Evolutionary conservation across 2,329 filamentous ascomycete genomes (phyloP).

Genomic region (Beauveria sp.): DNA sequence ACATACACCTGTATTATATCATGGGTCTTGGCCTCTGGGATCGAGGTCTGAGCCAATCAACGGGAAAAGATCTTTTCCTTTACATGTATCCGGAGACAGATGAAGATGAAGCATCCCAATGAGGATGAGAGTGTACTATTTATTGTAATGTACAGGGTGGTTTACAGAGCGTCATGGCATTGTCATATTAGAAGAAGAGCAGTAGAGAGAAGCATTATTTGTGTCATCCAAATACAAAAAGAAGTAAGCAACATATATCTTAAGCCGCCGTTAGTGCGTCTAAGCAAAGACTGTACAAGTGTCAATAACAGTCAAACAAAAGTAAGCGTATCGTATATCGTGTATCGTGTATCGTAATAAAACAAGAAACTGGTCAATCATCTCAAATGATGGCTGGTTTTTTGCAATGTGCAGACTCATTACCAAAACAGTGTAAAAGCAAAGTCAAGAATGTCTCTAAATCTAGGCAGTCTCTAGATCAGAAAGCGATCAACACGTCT

Average conservation of each 20-base stretch:
- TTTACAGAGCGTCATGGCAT: slow-evolving; percentile 6
- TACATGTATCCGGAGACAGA: background rate
- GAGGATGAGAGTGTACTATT: slow-evolving; percentile 2
- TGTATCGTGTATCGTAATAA: background rate
- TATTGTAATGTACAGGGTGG: background rate
- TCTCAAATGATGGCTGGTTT: background rate
- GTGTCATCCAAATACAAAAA: too few species aligned
- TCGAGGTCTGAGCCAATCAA: background rate
- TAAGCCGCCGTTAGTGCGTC: too few species aligned
- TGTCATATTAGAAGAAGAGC: background rate
- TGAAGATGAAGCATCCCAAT: background rate
- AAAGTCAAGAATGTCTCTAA: background rate
- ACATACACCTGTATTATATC: slow-evolving; percentile 6
- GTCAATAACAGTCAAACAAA: too few species aligned
- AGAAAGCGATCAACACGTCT: too few species aligned
- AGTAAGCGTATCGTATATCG: too few species aligned
- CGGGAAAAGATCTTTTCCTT: background rate
- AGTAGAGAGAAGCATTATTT: background rate
- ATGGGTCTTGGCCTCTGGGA: background rate
- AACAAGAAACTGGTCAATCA: background rate
- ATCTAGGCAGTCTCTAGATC: too few species aligned
- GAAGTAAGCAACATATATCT: too few species aligned
- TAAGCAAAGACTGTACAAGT: too few species aligned
- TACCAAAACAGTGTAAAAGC: background rate
- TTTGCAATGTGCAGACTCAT: background rate